Percentiles rank a stretch among this genome's conserved stretches.
phyloP scores from a whole-genome alignment of 2,329 filamentous ascomycete genomes.

The Fusarium sambucinum region DNA sequence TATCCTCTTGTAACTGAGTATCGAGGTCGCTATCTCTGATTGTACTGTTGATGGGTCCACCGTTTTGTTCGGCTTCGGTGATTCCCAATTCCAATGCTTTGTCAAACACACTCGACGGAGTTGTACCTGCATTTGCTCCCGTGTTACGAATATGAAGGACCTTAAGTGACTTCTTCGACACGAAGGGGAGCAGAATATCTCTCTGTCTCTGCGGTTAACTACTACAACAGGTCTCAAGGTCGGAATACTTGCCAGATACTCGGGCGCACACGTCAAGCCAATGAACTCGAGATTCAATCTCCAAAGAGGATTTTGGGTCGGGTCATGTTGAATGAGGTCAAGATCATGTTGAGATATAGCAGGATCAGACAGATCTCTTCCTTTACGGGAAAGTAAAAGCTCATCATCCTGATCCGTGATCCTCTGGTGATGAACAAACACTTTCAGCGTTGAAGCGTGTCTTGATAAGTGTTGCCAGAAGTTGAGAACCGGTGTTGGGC shows the following conservation, averaged over 20 bases:
- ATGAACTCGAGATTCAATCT: conserved; percentile 2
- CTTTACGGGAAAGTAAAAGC: background rate
- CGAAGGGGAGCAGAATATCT: background rate
- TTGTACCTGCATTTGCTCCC: background rate
- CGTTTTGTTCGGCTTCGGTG: background rate
- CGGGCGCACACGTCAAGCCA: background rate
- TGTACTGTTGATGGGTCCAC: background rate
- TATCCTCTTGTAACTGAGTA: fast-evolving
- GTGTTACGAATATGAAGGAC: conserved; percentile 13
- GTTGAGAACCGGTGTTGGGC: background rate
- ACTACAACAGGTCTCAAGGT: fast-evolving
- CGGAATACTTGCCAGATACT: background rate
- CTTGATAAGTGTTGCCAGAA: conserved; percentile 1
- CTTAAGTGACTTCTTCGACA: background rate
- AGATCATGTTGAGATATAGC: background rate
- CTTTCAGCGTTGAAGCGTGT: background rate
- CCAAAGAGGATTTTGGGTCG: background rate
- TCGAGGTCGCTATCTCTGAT: fast-evolving
- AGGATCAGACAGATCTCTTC: background rate
- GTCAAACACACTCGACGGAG: background rate
- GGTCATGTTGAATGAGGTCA: fast-evolving
- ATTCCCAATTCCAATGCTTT: background rate
- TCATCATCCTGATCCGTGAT: conserved; percentile 3
- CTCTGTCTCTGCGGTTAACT: background rate
- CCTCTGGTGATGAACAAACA: background rate